These are phyloP conservation scores for Gryganskiella cystojenkinii DNA, from an alignment of 192 early-diverging fungal genomes.

Conservation along the genomic window DNA sequence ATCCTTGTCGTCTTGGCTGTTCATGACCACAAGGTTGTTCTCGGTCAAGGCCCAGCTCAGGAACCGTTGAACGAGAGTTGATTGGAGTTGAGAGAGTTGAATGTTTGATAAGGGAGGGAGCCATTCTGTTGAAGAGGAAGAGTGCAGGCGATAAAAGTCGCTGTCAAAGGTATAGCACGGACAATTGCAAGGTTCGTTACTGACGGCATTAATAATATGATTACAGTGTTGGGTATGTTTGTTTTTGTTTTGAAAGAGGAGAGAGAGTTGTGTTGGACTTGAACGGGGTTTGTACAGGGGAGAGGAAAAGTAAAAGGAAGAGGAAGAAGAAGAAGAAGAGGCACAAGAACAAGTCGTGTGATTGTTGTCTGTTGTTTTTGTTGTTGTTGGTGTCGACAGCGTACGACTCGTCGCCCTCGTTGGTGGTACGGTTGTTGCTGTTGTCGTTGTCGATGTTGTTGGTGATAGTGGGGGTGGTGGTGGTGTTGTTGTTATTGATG, in stretches of 20 bases:
- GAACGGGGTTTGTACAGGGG: too few species aligned
- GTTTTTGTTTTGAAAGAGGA: conserved; percentile 12
- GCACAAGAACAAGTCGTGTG: conserved; percentile 6
- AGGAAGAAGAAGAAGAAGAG: background rate
- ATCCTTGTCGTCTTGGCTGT: too few species aligned
- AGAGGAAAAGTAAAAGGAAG: background rate
- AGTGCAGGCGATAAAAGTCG: background rate
- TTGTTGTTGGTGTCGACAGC: background rate
- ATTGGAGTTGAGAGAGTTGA: conserved; percentile 32
- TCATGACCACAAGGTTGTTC: background rate
- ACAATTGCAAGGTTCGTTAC: background rate
- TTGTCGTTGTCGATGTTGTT: too few species aligned
- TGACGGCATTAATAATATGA: background rate
- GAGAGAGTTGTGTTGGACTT: conserved; percentile 20
- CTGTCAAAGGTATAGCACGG: background rate
- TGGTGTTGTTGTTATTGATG: background rate
- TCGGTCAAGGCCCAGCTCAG: conserved; percentile 30
- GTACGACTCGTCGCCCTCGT: background rate
- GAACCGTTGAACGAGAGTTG: conserved; percentile 30
- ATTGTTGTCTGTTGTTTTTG: conserved; percentile 11
- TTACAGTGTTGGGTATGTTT: background rate
- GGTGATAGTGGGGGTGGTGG: too few species aligned
- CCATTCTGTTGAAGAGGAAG: conserved; percentile 5
- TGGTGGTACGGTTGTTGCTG: background rate
- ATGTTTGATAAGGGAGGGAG: conserved; percentile 29